Base-by-base conservation (phyloP, 2,329 filamentous ascomycete genomes). In the Penicillium expansum region DNA sequence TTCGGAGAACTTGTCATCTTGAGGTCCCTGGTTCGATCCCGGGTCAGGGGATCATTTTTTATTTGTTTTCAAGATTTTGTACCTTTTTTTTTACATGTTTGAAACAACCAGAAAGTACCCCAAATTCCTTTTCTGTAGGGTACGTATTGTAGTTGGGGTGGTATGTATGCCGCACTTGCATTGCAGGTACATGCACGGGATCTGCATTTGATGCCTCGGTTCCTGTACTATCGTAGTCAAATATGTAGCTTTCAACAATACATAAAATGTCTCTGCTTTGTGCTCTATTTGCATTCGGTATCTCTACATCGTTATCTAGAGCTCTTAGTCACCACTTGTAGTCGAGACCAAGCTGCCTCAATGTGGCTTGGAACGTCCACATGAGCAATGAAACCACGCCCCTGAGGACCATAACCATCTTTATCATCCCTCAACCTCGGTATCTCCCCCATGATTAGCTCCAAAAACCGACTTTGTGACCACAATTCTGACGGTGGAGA, bases 391-490 rank as follows among this genome's bases (percentile, higher is more conserved):
- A 78, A 80, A 0, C 68, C 71, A 37, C 71, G 76, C 2, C 78
- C 78, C 11, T 59, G 67, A 0, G 78, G 78, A 9, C 78, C 78
- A 66, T 80, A 80, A 1, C 77, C 76, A 10, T 71, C 53, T 38
- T 66, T 61, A 59, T 79, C 73, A 59, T 80, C 77, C 42, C 75
- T 67, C 48, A 80, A 48, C 30, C 78, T 68, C 2, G 76, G 75
- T 11, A 79, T 71, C 54, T 80, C 78, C 1, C 78, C 77, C 57
- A 77, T 57, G 1, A 80, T 51, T 43, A 80, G 59, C 27, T 76
- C 76, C 14, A 76, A 49, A 57, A 80, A 80, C 5, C 78, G 72
- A 5, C 57, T 43, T 29, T 71, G 61, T 0, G 64, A 62, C 78
- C 78, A 80, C 8, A 79, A 22, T 0, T 67, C 63, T 5, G 32